Percentiles rank a stretch among this genome's conserved stretches.
These are phyloP conservation scores for Solanum piurae DNA, from an alignment of 257 asterid genomes.

Conservation along the genomic window DNA sequence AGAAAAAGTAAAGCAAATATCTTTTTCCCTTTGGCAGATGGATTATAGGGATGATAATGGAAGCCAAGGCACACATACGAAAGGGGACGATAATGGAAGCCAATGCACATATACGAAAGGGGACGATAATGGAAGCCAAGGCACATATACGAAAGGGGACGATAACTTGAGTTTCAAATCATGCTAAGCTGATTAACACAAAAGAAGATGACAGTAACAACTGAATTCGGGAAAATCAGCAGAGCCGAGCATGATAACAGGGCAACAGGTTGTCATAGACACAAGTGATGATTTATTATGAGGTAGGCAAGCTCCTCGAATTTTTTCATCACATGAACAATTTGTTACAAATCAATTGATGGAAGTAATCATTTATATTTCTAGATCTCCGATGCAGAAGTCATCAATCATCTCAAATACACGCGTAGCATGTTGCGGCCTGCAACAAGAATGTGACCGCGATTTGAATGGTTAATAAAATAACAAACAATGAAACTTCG, in stretches of 20 bases:
- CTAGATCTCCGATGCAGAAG: conserved; percentile 59
- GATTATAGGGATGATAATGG: no score
- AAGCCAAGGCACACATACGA: no score
- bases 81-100: background rate
- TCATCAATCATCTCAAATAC: conserved; percentile 89
- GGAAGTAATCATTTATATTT: conserved; percentile 13
- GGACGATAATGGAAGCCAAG: no score
- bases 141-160: no score
- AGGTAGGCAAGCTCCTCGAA: background rate
- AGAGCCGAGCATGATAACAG: background rate
- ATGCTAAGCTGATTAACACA: background rate
- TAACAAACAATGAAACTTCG: background rate
- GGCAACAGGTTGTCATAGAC: background rate
- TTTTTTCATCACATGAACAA: background rate
- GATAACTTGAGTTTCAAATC: background rate
- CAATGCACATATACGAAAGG: no score
- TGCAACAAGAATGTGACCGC: conserved; percentile 14
- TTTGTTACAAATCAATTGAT: background rate
- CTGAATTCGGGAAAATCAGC: background rate
- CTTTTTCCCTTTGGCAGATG: background rate
- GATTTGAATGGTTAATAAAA: background rate
- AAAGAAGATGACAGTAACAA: background rate
- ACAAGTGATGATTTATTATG: background rate
- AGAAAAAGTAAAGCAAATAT: no score
- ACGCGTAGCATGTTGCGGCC: conserved; percentile 93